Percentiles rank a stretch among this genome's conserved stretches.
Evolutionary conservation across 768 basidiomycete species (phyloP).

Genomic region (Podaxis sp.): DNA sequence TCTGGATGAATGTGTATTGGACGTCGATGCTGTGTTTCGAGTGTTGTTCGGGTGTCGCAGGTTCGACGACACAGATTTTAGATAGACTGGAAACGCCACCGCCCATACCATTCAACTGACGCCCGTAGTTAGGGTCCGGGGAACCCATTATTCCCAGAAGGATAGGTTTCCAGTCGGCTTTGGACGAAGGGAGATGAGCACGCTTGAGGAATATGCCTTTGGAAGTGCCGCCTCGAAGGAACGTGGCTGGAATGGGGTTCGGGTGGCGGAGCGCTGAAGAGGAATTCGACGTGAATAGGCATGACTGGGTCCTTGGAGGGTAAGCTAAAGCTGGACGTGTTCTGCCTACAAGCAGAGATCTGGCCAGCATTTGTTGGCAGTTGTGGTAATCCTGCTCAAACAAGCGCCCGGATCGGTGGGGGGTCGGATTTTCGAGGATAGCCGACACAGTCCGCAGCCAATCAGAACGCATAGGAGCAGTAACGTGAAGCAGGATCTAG

Average conservation of each 20-base stretch:
- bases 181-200: conserved; percentile 49
- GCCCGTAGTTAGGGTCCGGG: conserved; percentile 63
- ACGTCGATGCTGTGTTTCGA: conserved; percentile 40
- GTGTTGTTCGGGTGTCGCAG: conserved; percentile 41
- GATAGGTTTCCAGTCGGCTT: conserved; percentile 54
- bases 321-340: background rate
- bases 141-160: conserved; percentile 82
- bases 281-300: background rate
- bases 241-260: conserved; percentile 50
- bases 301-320: background rate
- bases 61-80: conserved; percentile 68
- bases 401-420: background rate
- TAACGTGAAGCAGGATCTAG: background rate
- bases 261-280: conserved; percentile 10
- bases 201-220: conserved; percentile 71
- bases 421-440: background rate
- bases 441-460: background rate
- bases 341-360: background rate
- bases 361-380: conserved; percentile 3
- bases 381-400: background rate
- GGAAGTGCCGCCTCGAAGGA: conserved; percentile 74
- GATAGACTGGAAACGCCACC: conserved; percentile 75
- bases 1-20: conserved; percentile 72
- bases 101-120: conserved; percentile 82
- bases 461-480: background rate